Evolutionary conservation across 805 yeast species (phyloP).

Genomic region (Metschnikowia gruessii): DNA sequence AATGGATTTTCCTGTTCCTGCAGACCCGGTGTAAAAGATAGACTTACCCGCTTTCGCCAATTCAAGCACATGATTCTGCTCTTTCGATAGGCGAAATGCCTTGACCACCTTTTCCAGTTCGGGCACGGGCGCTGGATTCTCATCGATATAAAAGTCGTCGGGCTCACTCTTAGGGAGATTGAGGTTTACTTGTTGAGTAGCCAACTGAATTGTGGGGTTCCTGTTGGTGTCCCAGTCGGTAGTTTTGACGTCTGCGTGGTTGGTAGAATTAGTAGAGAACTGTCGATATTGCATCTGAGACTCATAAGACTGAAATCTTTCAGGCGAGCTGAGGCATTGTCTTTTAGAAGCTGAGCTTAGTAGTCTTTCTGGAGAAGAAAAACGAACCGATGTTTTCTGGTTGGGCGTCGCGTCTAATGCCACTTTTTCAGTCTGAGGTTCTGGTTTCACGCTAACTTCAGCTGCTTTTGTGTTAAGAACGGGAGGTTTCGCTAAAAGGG

Average conservation of each 20-base stretch:
- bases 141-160: not conserved
- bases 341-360: not conserved
- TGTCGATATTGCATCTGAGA: slow-evolving; percentile 16
- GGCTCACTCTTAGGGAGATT: slow-evolving; percentile 1
- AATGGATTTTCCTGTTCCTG: slow-evolving; percentile 86
- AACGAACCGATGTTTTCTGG: not conserved
- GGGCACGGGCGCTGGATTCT: not conserved
- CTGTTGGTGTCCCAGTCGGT: not conserved
- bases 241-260: not conserved
- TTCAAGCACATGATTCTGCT: slow-evolving; percentile 64
- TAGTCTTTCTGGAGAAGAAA: not conserved
- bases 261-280: slow-evolving; percentile 3
- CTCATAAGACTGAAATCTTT: slow-evolving; percentile 10
- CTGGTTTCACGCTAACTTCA: not conserved
- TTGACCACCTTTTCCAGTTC: slow-evolving; percentile 28
- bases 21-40: slow-evolving; percentile 78
- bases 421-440: not conserved
- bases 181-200: slow-evolving; percentile 21
- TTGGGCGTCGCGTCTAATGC: not conserved
- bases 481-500: not conserved
- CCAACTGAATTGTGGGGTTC: slow-evolving; percentile 29
- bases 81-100: slow-evolving; percentile 43
- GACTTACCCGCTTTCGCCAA: slow-evolving; percentile 54
- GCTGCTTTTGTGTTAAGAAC: not conserved
- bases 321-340: slow-evolving; percentile 6